phyloP scores from a whole-genome alignment of 2,329 filamentous ascomycete genomes.

The Colletotrichum abscissum region DNA sequence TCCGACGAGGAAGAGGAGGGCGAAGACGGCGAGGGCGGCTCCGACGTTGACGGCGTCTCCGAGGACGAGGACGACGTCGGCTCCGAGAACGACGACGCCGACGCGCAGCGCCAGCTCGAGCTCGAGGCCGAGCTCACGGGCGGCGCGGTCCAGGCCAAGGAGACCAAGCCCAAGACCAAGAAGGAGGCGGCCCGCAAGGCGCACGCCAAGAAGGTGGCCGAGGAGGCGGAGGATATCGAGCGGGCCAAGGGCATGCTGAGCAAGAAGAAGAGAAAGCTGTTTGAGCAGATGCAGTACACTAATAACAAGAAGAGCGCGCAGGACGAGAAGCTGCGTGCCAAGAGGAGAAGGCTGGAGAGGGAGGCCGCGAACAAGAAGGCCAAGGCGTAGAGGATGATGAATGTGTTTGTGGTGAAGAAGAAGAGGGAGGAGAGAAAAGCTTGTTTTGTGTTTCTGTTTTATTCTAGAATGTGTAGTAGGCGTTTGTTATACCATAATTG shows the following conservation, averaged over 20 bases:
- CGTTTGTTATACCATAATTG: conserved; percentile 37
- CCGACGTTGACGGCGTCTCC: conserved; percentile 62
- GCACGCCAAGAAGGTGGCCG: conserved; percentile 75
- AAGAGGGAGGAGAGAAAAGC: background rate
- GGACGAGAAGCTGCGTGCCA: conserved; percentile 85
- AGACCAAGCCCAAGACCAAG: conserved; percentile 66
- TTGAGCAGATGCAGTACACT: conserved; percentile 97
- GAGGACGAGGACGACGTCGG: conserved; percentile 52
- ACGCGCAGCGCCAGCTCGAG: conserved; percentile 84
- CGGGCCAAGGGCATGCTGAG: conserved; percentile 98
- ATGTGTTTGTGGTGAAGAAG: background rate
- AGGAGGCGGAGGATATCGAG: conserved; percentile 89
- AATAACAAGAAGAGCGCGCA: conserved; percentile 94
- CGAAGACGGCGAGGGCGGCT: conserved; percentile 55
- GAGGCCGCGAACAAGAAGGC: conserved; percentile 54
- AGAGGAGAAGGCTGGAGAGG: conserved; percentile 91
- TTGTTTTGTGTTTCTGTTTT: background rate
- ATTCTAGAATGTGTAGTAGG: conserved; percentile 30
- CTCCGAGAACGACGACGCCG: conserved; percentile 66
- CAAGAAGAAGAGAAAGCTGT: conserved; percentile 96
- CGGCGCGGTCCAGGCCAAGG: conserved; percentile 64
- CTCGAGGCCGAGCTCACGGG: conserved; percentile 92
- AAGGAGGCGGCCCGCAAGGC: conserved; percentile 79
- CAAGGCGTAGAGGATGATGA: conserved; percentile 16
- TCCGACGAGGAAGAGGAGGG: conserved; percentile 62